Conservation (phyloP, 768 basidiomycete genomes). For the Trametes coccinea region DNA sequence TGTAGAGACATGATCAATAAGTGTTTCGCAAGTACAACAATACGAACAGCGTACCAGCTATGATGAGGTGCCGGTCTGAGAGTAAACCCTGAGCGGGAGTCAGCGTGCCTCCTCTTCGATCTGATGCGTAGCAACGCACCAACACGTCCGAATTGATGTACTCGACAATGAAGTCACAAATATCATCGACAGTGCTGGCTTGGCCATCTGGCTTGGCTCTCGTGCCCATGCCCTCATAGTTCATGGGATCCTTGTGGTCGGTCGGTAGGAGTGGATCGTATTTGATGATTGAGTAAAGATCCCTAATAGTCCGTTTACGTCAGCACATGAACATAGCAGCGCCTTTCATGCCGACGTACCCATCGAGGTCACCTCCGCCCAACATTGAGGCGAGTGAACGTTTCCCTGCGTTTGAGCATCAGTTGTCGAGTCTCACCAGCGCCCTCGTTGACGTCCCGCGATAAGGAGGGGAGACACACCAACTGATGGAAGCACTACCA, state of each 20-base stretch:
- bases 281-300: slow-evolving; percentile 63
- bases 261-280: slow-evolving; percentile 57
- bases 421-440: not conserved
- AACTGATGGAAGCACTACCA: slow-evolving; percentile 66
- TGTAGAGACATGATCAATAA: slow-evolving; percentile 27
- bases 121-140: slow-evolving; percentile 40
- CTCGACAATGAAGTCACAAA: slow-evolving; percentile 79
- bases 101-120: not conserved
- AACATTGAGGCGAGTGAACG: slow-evolving; percentile 70
- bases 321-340: not conserved
- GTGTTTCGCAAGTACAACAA: too few relatives aligned
- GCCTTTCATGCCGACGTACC: slow-evolving; percentile 41
- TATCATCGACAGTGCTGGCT: slow-evolving; percentile 62
- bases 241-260: slow-evolving; percentile 48
- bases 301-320: slow-evolving; percentile 40
- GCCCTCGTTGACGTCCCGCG: not conserved
- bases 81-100: slow-evolving; percentile 15
- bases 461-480: slow-evolving; percentile 39
- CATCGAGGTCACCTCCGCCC: slow-evolving; percentile 80
- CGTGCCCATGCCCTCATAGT: slow-evolving; percentile 42
- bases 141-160: slow-evolving; percentile 83
- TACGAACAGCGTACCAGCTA: slow-evolving; percentile 54
- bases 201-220: slow-evolving; percentile 25
- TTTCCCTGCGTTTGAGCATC: slow-evolving; percentile 38
- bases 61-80: slow-evolving; percentile 65